Evolutionary conservation across 768 basidiomycete genomes (phyloP), one percentile per base, ranked within the genome.

Genomic region (Sutorius australiensis): DNA sequence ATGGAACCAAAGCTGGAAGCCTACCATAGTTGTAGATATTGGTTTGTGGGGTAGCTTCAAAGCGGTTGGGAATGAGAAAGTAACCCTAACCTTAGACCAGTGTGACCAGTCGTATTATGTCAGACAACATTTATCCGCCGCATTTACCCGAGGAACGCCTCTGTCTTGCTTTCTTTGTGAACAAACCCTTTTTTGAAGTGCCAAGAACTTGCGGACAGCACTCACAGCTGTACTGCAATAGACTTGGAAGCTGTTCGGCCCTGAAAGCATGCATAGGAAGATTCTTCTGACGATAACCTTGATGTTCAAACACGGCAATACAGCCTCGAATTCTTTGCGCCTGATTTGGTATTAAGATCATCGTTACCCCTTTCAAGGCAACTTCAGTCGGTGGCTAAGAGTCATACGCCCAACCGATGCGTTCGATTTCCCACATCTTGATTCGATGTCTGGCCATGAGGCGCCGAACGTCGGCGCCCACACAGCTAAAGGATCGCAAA

Each of bases 11-110:
- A 5, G n/a, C 5, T n/a, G 6, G 3, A 9, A 10, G 17, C 33
- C 27, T 41, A 65, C 62, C 62, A 64, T 64, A n/a, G 7, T 41
- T 32, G 38, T n/a, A 36, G 39, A 46, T 52, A 17, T 34, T 27
- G 27, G 24, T 24, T 17, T 8, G 6, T 30, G 34, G 46, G 37
- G 33, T 30, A 17, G 44, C 28, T 21, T 41, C 16, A 12, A 27
- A 36, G 47, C 32, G 36, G 40, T 51, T 33, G 32, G 41, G 40
- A 9, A 49, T 31, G 36, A 42, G 38, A 58, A 58, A 24, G 31
- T 42, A 58, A 58, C 51, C 57, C 57, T 58, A 58, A 58, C 56
- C 57, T 32, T 48, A 37, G 24, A 14, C 7, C 13, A 9, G 8
- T 7, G 11, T 14, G 14, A 16, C 24, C 48, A n/a, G 11, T 31